These are phyloP conservation scores for Spirogloea muscicola DNA, from an alignment of 139 green algal species.

Conservation along the genomic window DNA sequence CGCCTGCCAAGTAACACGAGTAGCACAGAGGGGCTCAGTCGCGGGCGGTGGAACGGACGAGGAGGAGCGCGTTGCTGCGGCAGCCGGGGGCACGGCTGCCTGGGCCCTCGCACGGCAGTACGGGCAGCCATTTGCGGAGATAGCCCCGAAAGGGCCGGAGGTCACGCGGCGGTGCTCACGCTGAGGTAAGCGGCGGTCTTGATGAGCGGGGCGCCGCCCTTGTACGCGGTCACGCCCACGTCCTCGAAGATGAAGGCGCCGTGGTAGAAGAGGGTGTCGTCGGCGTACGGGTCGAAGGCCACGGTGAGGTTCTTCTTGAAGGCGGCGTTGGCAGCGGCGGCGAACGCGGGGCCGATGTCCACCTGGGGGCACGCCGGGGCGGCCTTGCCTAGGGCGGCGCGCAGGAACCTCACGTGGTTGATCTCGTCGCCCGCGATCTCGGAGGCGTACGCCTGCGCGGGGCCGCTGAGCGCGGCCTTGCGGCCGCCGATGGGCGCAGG, in stretches of 20 bases:
- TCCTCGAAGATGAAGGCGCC: conserved; percentile 33
- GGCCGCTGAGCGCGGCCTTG: neutral
- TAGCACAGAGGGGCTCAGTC: too few relatives aligned
- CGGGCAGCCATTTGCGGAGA: too few relatives aligned
- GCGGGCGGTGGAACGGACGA: too few relatives aligned
- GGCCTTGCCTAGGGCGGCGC: conserved; percentile 5
- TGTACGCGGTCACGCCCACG: conserved; percentile 28
- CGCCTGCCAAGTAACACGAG: too few relatives aligned
- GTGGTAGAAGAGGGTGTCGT: conserved; percentile 6
- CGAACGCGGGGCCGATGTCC: conserved; percentile 9
- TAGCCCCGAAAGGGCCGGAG: too few relatives aligned
- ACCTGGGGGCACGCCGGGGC: conserved; percentile 4
- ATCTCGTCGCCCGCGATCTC: conserved; percentile 11
- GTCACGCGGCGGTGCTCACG: too few relatives aligned
- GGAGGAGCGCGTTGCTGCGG: too few relatives aligned
- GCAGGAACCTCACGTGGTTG: conserved; percentile 3
- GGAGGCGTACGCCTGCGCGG: neutral
- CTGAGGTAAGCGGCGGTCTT: conserved; percentile 1
- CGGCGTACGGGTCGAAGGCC: conserved; percentile 1
- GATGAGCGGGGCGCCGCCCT: neutral
- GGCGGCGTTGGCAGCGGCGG: conserved; percentile 6
- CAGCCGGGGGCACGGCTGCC: too few relatives aligned
- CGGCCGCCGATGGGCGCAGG: neutral
- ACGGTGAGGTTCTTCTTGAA: neutral
- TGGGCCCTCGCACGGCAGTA: too few relatives aligned